phyloP scores from a whole-genome alignment of 305 asterid genomes.

The Solanum hybrid region DNA sequence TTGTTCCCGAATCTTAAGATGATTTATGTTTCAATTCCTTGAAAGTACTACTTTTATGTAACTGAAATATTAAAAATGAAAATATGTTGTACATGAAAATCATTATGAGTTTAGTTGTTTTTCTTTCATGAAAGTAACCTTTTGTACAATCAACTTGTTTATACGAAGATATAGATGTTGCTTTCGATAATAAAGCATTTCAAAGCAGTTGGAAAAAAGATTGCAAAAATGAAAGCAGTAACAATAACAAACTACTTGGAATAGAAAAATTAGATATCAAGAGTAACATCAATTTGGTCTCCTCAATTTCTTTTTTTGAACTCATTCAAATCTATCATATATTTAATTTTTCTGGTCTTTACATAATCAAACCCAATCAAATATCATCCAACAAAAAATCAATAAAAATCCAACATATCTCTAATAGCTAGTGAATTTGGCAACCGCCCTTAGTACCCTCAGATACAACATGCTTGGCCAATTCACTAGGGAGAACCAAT shows the following conservation, averaged over 20 bases:
- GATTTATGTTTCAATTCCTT: background rate
- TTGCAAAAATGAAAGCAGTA: background rate
- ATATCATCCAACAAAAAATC: background rate
- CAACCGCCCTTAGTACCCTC: background rate
- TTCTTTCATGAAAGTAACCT: background rate
- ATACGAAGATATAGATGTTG: background rate
- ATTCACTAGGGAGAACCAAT: background rate
- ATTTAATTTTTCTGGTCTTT: background rate
- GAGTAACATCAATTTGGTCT: background rate
- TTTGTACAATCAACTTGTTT: background rate
- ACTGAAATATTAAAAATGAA: background rate
- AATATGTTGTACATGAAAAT: background rate
- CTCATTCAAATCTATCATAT: no score
- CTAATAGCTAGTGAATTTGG: background rate
- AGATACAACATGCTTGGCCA: background rate
- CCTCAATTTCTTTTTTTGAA: no score
- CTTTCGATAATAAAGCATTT: background rate
- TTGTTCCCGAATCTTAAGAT: background rate
- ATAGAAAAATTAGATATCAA: background rate
- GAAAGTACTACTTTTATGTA: background rate
- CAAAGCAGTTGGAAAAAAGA: background rate
- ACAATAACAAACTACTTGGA: background rate
- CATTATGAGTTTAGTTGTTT: background rate
- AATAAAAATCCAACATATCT: background rate
- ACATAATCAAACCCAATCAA: background rate